Base-by-base conservation (phyloP, 495 filamentous ascomycete genomes). In the Aspergillus haitiensis region DNA sequence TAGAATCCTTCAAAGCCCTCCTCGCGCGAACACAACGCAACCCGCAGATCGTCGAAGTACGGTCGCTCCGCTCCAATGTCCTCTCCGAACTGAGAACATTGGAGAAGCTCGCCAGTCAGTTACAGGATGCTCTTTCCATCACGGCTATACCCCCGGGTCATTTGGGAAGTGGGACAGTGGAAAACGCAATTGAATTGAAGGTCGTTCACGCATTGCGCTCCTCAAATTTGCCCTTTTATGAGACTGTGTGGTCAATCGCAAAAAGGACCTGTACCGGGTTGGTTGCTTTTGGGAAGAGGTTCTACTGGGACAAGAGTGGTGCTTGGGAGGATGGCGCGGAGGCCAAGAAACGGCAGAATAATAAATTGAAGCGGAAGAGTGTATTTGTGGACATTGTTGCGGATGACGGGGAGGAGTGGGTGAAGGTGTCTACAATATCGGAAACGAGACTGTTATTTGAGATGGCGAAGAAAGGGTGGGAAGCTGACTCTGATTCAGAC, bases 401-500 rank as follows among this genome's bases (percentile, higher is more conserved):
- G 2, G 75, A 79, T 67, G 76, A 82, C 66, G 82, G 82, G 51
- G 71, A 74, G 64, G 76, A 82, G 63, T 85, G 84, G 84, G 78
- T 86, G 60, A 87, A 86, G 62, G 81, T 87, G 2, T 85, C 81
- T 49, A 86, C 82, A 27, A 71, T 86, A 33, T 82, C 82, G 56
- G 78, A 82, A 58, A 77, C 68, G 42, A 78, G 84, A 52, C 68
- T 87, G 33, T 65, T 85, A 44, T 81, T 84, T 60, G 84, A 87
- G 54, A 81, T 87, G 66, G 84, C 84, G n/a, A 81, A 86, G 70
- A 82, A 81, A 48, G 83, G 83, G 7, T 86, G 83, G 82, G 83
- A 84, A 63, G 70, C 67, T 15, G 78, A 78, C 61, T 73, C 73
- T 35, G 71, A 72, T 27, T 68, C 67, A 10, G 61, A 49, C 18